Evolutionary conservation across 169 alveolate species (phyloP).

Genomic region (Babesia sp.): DNA sequence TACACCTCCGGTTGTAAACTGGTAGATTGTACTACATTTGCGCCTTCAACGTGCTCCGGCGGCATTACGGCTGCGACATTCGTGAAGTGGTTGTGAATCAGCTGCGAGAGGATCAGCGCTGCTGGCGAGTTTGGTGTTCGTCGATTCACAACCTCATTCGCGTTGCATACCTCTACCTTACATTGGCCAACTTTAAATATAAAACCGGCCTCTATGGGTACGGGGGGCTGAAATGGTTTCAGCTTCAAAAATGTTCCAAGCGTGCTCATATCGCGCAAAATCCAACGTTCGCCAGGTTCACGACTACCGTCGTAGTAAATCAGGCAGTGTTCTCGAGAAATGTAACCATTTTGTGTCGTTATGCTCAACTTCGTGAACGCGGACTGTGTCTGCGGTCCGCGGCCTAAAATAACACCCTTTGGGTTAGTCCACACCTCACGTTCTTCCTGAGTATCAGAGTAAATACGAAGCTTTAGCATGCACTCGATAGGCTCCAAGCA

Average conservation of each 20-base stretch:
- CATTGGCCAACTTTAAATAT: constrained; percentile 88
- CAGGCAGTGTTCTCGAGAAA: constrained; percentile 87
- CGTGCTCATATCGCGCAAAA: constrained; percentile 83
- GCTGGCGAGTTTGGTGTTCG: constrained; percentile 67
- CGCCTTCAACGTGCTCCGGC: background rate
- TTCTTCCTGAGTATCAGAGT: constrained; percentile 59
- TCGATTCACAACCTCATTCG: constrained; percentile 44
- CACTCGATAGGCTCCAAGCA: constrained; percentile 42
- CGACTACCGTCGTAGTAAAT: constrained; percentile 83
- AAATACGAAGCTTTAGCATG: constrained; percentile 46
- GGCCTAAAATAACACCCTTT: constrained; percentile 80
- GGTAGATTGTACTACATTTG: constrained; percentile 18
- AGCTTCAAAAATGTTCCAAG: constrained; percentile 86
- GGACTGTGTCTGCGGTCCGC: constrained; percentile 83
- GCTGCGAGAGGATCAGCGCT: constrained; percentile 62
- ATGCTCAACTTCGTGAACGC: constrained; percentile 76
- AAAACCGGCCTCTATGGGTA: constrained; percentile 77
- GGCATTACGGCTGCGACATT: constrained; percentile 6
- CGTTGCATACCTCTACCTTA: constrained; percentile 79
- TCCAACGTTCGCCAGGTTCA: constrained; percentile 80
- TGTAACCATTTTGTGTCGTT: constrained; percentile 85
- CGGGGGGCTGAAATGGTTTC: constrained; percentile 81
- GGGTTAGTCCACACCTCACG: constrained; percentile 78
- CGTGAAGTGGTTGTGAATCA: constrained; percentile 51
- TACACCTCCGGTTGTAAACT: constrained; percentile 32